Conservation (phyloP, 352 stramenopile species). For the Thalassiosira hispida region DNA sequence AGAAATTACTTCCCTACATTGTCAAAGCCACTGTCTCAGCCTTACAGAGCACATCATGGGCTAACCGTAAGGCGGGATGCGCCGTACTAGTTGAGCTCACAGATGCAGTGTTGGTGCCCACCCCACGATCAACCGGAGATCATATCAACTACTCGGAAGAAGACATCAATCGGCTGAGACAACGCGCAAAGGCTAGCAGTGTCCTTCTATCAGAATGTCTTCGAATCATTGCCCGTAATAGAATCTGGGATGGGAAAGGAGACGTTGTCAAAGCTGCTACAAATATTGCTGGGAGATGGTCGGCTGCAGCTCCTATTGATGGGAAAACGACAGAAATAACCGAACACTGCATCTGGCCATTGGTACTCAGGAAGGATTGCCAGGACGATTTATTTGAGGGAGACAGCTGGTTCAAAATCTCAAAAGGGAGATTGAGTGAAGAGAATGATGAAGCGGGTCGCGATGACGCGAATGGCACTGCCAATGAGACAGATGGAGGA, state of each 20-base stretch:
- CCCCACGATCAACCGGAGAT: slow-evolving; percentile 28
- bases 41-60: slow-evolving; percentile 73
- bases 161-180: slow-evolving; percentile 40
- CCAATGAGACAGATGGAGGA: slow-evolving; percentile 11
- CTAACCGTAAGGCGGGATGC: slow-evolving; percentile 58
- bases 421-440: slow-evolving; percentile 1
- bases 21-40: slow-evolving; percentile 57
- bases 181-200: slow-evolving; percentile 53
- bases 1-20: slow-evolving; percentile 71
- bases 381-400: slow-evolving; percentile 65
- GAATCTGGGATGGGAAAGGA: slow-evolving; percentile 79
- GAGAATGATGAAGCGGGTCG: slow-evolving; percentile 23
- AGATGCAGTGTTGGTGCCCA: slow-evolving; percentile 68
- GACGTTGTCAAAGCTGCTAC: slow-evolving; percentile 57
- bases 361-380: slow-evolving; percentile 38
- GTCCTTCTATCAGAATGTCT: slow-evolving; percentile 61
- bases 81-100: slow-evolving; percentile 62
- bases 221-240: slow-evolving; percentile 54
- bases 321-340: slow-evolving; percentile 11
- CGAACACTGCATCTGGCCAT: slow-evolving; percentile 19
- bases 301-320: slow-evolving; percentile 14
- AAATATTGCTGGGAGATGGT: slow-evolving; percentile 58
- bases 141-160: slow-evolving; percentile 3
- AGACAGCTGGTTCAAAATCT: slow-evolving; percentile 61
- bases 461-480: slow-evolving; percentile 21